Percentiles rank a stretch among this genome's conserved stretches.
These are phyloP conservation scores for Salix purpurea DNA, from an alignment of 345 rosid genomes.

Conservation along the genomic window DNA sequence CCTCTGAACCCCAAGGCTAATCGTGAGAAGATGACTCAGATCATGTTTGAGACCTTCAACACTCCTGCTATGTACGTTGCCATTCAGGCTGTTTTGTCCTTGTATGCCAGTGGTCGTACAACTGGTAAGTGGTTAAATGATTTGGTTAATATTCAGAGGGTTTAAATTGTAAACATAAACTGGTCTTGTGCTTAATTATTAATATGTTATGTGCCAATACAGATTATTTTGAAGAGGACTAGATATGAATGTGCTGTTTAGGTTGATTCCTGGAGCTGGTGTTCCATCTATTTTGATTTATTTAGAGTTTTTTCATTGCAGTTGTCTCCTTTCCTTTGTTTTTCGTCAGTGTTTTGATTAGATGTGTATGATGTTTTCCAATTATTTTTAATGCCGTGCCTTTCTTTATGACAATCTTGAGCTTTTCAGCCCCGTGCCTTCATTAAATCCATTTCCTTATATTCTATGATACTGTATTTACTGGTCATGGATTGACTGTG, in stretches of 20 bases:
- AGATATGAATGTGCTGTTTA: neutral
- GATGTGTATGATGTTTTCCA: neutral
- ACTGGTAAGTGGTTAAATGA: conserved; percentile 50
- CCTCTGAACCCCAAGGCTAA: conserved; percentile 97
- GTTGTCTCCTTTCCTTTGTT: neutral
- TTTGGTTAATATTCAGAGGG: neutral
- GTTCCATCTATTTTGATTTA: neutral
- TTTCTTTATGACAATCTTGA: neutral
- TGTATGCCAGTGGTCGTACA: conserved; percentile 96
- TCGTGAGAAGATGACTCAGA: conserved; percentile 97
- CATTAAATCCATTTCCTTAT: neutral
- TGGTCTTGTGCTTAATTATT: neutral
- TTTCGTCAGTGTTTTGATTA: neutral
- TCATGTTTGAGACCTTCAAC: conserved; percentile 91
- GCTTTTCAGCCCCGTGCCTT: neutral
- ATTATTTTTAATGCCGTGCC: neutral
- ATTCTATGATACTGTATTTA: neutral
- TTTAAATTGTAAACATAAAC: neutral
- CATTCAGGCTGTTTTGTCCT: conserved; percentile 88
- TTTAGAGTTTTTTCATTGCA: neutral
- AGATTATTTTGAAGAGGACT: neutral
- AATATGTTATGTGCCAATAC: neutral
- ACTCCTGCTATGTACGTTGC: conserved; percentile 93
- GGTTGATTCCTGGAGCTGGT: neutral
- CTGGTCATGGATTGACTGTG: neutral